Evolutionary conservation across 129 eudicot species (phyloP).

Genomic region (Tagetes patula): DNA sequence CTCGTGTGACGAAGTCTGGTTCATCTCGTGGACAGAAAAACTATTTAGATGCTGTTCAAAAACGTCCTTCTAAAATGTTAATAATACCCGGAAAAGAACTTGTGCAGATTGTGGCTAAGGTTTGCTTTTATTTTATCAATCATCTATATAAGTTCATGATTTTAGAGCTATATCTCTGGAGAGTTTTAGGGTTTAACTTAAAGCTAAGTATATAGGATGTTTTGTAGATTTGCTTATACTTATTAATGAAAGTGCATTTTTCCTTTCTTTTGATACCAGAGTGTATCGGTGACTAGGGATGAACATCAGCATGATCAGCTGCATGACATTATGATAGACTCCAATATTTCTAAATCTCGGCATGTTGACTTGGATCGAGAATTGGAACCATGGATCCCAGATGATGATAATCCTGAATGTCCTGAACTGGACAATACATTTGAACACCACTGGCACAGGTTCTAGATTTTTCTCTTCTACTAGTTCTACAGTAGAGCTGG

Average conservation of each 20-base stretch:
- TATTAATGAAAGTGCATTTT: slow-evolving; percentile 23
- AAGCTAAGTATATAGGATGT: slow-evolving; percentile 13
- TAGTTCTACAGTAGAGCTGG: not conserved
- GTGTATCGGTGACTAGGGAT: slow-evolving; percentile 67
- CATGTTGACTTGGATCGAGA: slow-evolving; percentile 76
- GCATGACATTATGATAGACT: slow-evolving; percentile 85
- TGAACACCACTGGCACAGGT: slow-evolving; percentile 93
- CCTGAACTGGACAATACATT: slow-evolving; percentile 87
- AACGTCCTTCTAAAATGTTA: slow-evolving; percentile 64
- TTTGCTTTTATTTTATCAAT: slow-evolving; percentile 26
- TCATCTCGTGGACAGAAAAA: slow-evolving; percentile 60
- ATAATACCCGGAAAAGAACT: slow-evolving; percentile 79
- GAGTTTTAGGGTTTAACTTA: slow-evolving; percentile 1
- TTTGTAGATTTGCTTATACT: slow-evolving; percentile 5
- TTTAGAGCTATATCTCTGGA: slow-evolving; percentile 2
- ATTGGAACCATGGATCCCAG: slow-evolving; percentile 90
- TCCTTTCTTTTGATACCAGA: slow-evolving; percentile 47
- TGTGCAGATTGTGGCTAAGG: slow-evolving; percentile 95
- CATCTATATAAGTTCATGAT: not conserved
- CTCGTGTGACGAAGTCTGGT: slow-evolving; percentile 63
- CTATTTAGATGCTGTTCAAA: slow-evolving; percentile 47
- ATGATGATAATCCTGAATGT: slow-evolving; percentile 60
- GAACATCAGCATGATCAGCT: slow-evolving; percentile 56
- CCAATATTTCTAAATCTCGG: slow-evolving; percentile 72
- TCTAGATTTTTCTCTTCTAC: slow-evolving; percentile 13